Evolutionary conservation across 2,329 filamentous ascomycete genomes (phyloP).

Genomic region (Xylariaceae sp.): DNA sequence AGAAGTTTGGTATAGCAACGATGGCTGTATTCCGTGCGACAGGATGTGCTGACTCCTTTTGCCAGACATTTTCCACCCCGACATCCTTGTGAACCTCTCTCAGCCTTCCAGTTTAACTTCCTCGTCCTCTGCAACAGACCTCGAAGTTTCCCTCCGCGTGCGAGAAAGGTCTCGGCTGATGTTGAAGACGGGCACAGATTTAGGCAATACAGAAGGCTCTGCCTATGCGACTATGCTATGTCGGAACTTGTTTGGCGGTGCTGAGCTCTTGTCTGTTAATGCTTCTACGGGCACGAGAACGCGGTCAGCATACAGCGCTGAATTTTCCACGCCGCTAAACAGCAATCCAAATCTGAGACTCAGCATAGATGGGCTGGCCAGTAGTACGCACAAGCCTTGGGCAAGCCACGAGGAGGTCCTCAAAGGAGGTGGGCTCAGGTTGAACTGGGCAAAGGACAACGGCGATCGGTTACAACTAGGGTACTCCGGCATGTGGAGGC

Average conservation of each 20-base stretch:
- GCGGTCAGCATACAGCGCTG: constrained; percentile 82
- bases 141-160: constrained; percentile 74
- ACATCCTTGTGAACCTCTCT: constrained; percentile 77
- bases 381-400: constrained; percentile 83
- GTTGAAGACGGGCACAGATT: constrained; percentile 89
- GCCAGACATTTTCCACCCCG: constrained; percentile 78
- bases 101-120: constrained; percentile 64
- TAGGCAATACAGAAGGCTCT: constrained; percentile 89
- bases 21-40: neutral
- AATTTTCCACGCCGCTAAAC: constrained; percentile 74
- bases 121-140: constrained; percentile 65
- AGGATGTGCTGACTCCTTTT: constrained; percentile 11
- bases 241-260: constrained; percentile 91
- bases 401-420: constrained; percentile 89
- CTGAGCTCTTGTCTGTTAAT: constrained; percentile 81
- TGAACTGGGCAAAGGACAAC: constrained; percentile 64
- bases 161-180: constrained; percentile 77
- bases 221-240: constrained; percentile 83
- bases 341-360: constrained; percentile 78
- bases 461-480: constrained; percentile 71
- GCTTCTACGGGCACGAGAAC: constrained; percentile 87
- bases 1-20: constrained; percentile 61
- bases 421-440: constrained; percentile 68
- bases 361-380: constrained; percentile 74
- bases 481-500: constrained; percentile 80